These are phyloP conservation scores for Hymenoscyphus repandus DNA, from an alignment of 2,329 filamentous ascomycete species.

Conservation along the genomic window DNA sequence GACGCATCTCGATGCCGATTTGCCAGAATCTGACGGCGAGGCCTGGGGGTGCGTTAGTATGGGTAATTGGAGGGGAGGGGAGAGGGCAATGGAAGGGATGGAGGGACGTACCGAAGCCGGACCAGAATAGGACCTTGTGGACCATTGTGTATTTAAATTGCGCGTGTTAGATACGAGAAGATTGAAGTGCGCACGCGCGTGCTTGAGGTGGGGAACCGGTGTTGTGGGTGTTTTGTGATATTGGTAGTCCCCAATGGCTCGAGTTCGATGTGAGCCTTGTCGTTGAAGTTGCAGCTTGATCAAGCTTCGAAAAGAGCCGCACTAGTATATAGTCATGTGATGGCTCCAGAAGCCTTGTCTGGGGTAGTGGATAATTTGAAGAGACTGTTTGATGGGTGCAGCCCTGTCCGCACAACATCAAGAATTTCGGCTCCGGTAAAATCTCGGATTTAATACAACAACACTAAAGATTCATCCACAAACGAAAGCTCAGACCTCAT, in stretches of 20 bases:
- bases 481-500: too few relatives aligned
- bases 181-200: not conserved
- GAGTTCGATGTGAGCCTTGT: not conserved
- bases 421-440: too few relatives aligned
- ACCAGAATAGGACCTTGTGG: slow-evolving; percentile 70
- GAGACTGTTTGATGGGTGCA: not conserved
- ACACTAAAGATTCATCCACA: too few relatives aligned
- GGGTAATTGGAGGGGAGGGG: not conserved
- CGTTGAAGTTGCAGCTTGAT: not conserved
- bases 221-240: slow-evolving; percentile 3
- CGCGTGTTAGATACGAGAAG: not conserved
- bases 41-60: slow-evolving; percentile 50
- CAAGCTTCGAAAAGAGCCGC: not conserved
- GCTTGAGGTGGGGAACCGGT: not conserved
- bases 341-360: not conserved
- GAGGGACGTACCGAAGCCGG: slow-evolving; percentile 71
- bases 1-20: slow-evolving; percentile 97
- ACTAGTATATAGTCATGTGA: not conserved
- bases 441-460: too few relatives aligned
- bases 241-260: slow-evolving; percentile 2
- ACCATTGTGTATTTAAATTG: slow-evolving; percentile 26
- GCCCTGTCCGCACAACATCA: too few relatives aligned
- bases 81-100: slow-evolving; percentile 12
- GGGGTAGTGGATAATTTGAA: not conserved
- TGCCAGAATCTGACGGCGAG: slow-evolving; percentile 91